Conservation (phyloP, 345 rosid genomes). For the Salix caprea region DNA sequence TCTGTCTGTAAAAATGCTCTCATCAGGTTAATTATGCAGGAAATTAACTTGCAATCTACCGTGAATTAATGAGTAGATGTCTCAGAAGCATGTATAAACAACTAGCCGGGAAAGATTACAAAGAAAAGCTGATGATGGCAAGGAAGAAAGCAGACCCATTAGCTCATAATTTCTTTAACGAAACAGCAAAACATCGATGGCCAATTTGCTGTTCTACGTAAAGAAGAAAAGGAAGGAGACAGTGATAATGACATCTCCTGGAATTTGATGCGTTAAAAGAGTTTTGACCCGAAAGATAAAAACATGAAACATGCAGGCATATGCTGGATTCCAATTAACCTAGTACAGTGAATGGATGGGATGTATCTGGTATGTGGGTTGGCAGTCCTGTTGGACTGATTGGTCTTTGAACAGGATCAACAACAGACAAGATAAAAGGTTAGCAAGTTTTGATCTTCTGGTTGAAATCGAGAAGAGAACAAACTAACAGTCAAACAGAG, state of each 20-base stretch:
- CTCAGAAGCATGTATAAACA: not conserved
- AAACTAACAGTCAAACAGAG: constrained; percentile 26
- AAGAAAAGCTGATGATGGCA: not conserved
- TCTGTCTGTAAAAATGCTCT: not conserved
- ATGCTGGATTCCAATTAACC: not conserved
- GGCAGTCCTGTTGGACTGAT: not conserved
- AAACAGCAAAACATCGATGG: not conserved
- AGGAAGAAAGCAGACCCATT: not conserved
- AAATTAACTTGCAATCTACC: not conserved
- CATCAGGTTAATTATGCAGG: not conserved
- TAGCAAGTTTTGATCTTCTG: no score
- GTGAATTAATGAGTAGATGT: not conserved
- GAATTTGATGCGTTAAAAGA: not conserved
- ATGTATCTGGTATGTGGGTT: not conserved
- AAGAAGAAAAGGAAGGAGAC: not conserved
- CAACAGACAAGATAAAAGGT: not conserved
- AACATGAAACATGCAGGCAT: not conserved
- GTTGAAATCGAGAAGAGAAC: not conserved
- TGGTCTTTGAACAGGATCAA: not conserved
- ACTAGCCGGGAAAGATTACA: not conserved
- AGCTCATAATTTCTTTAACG: not conserved
- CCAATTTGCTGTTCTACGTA: not conserved
- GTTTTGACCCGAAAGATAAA: not conserved
- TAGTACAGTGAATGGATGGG: not conserved
- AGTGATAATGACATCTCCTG: not conserved